These are phyloP conservation scores for Zopfochytrium polystomum DNA, from an alignment of 371 early-diverging fungal species.

Conservation along the genomic window DNA sequence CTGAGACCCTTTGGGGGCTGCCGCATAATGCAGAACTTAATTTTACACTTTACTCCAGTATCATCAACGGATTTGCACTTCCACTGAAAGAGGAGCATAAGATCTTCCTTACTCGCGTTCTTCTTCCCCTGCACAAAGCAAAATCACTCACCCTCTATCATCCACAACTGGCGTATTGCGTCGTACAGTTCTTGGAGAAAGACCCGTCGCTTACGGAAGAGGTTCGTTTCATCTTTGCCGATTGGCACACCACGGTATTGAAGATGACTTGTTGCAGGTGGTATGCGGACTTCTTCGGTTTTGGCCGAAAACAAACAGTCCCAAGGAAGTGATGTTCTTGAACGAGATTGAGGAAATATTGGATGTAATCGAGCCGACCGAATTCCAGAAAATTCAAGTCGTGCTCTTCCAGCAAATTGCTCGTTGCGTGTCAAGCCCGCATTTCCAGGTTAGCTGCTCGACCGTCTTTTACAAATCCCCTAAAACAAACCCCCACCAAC, in stretches of 20 bases:
- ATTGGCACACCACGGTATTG: not conserved
- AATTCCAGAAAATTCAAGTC: slow-evolving; percentile 81
- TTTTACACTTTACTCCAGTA: slow-evolving; percentile 51
- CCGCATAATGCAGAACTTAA: not conserved
- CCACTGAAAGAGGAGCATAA: slow-evolving; percentile 98
- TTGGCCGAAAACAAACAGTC: slow-evolving; percentile 97
- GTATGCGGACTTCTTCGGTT: slow-evolving; percentile 79
- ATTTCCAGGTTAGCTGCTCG: slow-evolving; percentile 83
- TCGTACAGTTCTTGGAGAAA: slow-evolving; percentile 96
- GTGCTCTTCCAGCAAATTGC: slow-evolving; percentile 89
- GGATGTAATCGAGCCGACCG: slow-evolving; percentile 83
- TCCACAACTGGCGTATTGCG: slow-evolving; percentile 94
- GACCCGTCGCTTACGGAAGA: slow-evolving; percentile 84
- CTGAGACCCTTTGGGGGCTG: too few species aligned
- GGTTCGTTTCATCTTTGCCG: slow-evolving; percentile 40
- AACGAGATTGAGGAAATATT: slow-evolving; percentile 94
- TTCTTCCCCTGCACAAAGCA: slow-evolving; percentile 93
- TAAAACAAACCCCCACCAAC: slow-evolving; percentile 7
- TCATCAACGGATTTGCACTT: slow-evolving; percentile 97
- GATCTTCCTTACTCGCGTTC: slow-evolving; percentile 81
- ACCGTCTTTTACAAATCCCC: not conserved
- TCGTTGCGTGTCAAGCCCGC: slow-evolving; percentile 86
- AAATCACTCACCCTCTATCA: slow-evolving; percentile 84
- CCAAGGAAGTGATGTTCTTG: slow-evolving; percentile 97
- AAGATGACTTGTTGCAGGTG: slow-evolving; percentile 55